Conservation (phyloP, 257 asterid species). For the Nicotiana attenuata region DNA sequence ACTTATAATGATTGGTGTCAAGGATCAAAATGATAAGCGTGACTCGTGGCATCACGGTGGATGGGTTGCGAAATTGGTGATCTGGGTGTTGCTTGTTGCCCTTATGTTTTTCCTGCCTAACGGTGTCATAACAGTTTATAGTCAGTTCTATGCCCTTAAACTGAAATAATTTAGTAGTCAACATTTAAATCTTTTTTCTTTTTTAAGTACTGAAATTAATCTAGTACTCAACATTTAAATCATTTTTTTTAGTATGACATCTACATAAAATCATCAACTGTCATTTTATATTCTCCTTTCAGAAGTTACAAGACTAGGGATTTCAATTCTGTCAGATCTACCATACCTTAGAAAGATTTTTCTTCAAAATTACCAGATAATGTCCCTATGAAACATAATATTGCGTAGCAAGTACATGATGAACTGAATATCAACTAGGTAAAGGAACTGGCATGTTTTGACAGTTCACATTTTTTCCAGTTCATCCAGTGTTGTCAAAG, state of each 20-base stretch:
- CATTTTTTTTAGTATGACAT: neutral
- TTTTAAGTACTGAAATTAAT: neutral
- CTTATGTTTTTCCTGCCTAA: constrained; percentile 95
- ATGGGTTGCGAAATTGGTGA: constrained; percentile 67
- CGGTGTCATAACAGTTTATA: constrained; percentile 46
- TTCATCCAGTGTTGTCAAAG: too few species aligned
- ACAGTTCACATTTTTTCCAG: neutral
- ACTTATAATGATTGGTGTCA: constrained; percentile 82
- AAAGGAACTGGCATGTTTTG: neutral
- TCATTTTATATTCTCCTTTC: neutral
- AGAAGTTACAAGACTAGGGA: neutral
- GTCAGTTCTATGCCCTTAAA: constrained; percentile 31
- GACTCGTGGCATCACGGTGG: constrained; percentile 91
- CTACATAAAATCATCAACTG: neutral
- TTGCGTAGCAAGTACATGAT: neutral
- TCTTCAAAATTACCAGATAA: neutral
- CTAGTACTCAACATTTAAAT: neutral
- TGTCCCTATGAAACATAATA: neutral
- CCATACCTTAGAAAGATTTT: neutral
- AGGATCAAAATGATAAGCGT: constrained; percentile 90
- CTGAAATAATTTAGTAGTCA: neutral
- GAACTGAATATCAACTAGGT: neutral
- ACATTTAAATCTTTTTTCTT: neutral
- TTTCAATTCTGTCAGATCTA: neutral
- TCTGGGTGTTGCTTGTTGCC: constrained; percentile 73